phyloP scores from a whole-genome alignment of 2,329 filamentous ascomycete genomes.

The Verticillium zaregamsianum region DNA sequence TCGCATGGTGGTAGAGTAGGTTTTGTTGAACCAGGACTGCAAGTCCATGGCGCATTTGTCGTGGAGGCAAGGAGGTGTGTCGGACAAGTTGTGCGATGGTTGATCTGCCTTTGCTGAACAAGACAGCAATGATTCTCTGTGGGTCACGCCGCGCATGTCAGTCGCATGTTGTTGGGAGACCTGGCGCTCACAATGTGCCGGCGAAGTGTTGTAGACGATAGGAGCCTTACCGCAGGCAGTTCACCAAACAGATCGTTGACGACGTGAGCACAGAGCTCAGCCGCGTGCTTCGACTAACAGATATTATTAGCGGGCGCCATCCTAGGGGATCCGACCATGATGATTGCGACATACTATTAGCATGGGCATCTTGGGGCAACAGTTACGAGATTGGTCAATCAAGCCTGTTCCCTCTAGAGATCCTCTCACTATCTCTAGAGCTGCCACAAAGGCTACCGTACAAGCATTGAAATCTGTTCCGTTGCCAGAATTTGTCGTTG shows the following conservation, averaged over 20 bases:
- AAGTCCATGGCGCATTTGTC: slow-evolving; percentile 76
- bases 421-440: slow-evolving; percentile 76
- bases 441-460: slow-evolving; percentile 65
- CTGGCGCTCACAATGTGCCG: not conserved
- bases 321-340: slow-evolving; percentile 2
- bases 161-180: not conserved
- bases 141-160: slow-evolving; percentile 6
- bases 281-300: slow-evolving; percentile 64
- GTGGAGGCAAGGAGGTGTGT: slow-evolving; percentile 67
- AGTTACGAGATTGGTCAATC: slow-evolving; percentile 38
- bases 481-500: not conserved
- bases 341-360: slow-evolving; percentile 42
- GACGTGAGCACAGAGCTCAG: slow-evolving; percentile 86
- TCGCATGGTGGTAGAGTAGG: slow-evolving; percentile 70
- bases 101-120: slow-evolving; percentile 76
- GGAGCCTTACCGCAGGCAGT: slow-evolving; percentile 73
- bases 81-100: slow-evolving; percentile 65
- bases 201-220: slow-evolving; percentile 10
- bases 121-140: slow-evolving; percentile 78
- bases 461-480: slow-evolving; percentile 46
- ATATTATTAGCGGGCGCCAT: slow-evolving; percentile 17
- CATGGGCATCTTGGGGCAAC: slow-evolving; percentile 20
- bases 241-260: slow-evolving; percentile 89
- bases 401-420: slow-evolving; percentile 61
- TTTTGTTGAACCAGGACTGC: slow-evolving; percentile 85